These are phyloP conservation scores for Astraeus odoratus DNA, from an alignment of 768 basidiomycete species.

Conservation along the genomic window DNA sequence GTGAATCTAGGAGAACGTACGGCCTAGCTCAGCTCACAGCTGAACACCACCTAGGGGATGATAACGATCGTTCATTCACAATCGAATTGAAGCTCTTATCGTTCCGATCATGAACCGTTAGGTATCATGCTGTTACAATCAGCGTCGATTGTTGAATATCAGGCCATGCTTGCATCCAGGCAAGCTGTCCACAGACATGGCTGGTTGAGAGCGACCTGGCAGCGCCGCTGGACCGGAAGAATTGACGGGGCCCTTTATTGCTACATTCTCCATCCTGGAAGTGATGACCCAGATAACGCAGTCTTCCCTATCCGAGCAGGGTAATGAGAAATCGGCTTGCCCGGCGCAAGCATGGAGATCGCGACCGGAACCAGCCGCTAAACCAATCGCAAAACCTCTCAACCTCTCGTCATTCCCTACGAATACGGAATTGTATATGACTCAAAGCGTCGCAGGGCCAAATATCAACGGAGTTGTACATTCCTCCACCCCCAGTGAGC, in stretches of 20 bases:
- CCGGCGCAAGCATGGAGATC: background rate
- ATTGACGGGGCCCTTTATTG: background rate
- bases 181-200: no score
- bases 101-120: background rate
- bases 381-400: constrained; percentile 1
- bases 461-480: background rate
- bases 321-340: background rate
- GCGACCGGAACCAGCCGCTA: background rate
- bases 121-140: background rate
- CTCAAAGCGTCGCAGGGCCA: no score
- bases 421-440: no score
- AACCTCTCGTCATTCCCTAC: no score
- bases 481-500: background rate
- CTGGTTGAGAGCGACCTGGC: background rate
- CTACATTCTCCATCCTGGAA: background rate
- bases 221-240: background rate
- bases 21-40: background rate
- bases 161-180: background rate
- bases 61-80: background rate
- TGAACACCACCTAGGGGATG: background rate
- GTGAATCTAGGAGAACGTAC: background rate
- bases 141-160: background rate
- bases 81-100: background rate
- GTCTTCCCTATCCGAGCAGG: background rate
- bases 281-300: background rate